Evolutionary conservation across 1,139 yeast genomes (phyloP), one percentile per base, ranked within the genome.

Genomic region (Hemisphaericaspora lyxosophila): DNA sequence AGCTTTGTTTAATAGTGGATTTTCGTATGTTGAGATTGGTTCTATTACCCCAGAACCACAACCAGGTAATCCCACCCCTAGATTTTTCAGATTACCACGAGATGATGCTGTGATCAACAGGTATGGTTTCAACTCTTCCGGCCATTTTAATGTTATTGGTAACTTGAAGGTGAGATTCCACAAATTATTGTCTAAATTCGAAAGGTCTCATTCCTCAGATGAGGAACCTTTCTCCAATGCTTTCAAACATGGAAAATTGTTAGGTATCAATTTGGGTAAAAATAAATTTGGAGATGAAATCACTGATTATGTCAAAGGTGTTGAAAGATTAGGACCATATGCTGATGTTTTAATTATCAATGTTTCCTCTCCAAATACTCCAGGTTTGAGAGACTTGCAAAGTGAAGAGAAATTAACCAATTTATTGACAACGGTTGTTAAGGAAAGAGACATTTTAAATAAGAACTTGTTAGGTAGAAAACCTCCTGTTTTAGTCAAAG

Each of bases 361-460:
- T 54, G 96, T 90, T n/a, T 88, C 96, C 0, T 85, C 95, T 35
- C 98, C 98, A 44, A 90, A 90, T 58, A 92, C 97, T 1, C 97
- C 97, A 2, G 97, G 97, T 2, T 73, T 90, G 48, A 78, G 97
- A 54, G 88, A 82, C 49, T 73, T 90, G 47, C 98, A 90, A 64
- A 77, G 69, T 44, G 96, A 87, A 52, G 73, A 72, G 44, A 85
- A 84, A 57, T 73, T 90, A 42, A 78, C 88, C 7, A 70, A 71
- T 29, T 67, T 90, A 49, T 70, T 90, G 49, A 64, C 76, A 3
- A 68, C 81, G n/a, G 85, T 84, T 31, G 84, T 82, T 7, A 55
- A 62, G 1, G 83, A 80, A 54, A 73, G 90, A 59, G 67, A 82
- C 45, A 45, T 55, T 0, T 62, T 78, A 33, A 63, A 62, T 1